phyloP scores from a whole-genome alignment of 1,284 basidiomycete species.

The Agroathelia rolfsii region DNA sequence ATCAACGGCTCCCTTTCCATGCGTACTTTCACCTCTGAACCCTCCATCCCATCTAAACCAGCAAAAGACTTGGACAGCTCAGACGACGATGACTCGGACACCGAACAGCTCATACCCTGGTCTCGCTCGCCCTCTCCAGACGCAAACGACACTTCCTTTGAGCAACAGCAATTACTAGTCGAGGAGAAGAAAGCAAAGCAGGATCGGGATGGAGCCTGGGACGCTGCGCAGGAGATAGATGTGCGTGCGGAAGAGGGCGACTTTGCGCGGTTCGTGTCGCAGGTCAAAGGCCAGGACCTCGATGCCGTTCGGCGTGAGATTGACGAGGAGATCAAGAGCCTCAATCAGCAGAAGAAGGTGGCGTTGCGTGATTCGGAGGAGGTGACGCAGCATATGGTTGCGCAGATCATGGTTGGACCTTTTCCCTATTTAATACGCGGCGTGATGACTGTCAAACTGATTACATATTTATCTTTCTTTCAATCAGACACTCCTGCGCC shows the following conservation, averaged over 20 bases:
- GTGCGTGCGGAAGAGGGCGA: constrained; percentile 79
- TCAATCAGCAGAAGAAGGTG: constrained; percentile 79
- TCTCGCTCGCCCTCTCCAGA: constrained; percentile 43
- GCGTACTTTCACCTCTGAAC: constrained; percentile 2
- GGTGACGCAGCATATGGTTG: constrained; percentile 89
- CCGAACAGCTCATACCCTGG: no score
- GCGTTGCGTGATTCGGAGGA: constrained; percentile 93
- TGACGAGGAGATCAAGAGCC: constrained; percentile 78
- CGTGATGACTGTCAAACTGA: not conserved
- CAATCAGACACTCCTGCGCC: constrained; percentile 69
- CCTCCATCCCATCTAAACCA: constrained; percentile 14
- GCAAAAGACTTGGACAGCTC: constrained; percentile 11
- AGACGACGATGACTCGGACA: constrained; percentile 20
- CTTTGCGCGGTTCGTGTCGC: constrained; percentile 84
- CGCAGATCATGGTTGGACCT: constrained; percentile 79
- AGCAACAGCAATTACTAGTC: constrained; percentile 11
- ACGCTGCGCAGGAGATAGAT: constrained; percentile 75
- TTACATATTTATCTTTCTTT: constrained; percentile 4
- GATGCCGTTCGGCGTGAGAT: constrained; percentile 81
- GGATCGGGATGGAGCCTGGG: constrained; percentile 43
- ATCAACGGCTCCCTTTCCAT: constrained; percentile 6
- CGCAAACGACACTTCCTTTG: constrained; percentile 11
- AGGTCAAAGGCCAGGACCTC: constrained; percentile 78
- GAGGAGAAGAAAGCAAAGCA: constrained; percentile 15
- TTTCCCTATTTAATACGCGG: constrained; percentile 3